Percentiles rank a stretch among this genome's conserved stretches.
Conservation (phyloP, 805 yeast species). For the Clavispora phyllophila region DNA sequence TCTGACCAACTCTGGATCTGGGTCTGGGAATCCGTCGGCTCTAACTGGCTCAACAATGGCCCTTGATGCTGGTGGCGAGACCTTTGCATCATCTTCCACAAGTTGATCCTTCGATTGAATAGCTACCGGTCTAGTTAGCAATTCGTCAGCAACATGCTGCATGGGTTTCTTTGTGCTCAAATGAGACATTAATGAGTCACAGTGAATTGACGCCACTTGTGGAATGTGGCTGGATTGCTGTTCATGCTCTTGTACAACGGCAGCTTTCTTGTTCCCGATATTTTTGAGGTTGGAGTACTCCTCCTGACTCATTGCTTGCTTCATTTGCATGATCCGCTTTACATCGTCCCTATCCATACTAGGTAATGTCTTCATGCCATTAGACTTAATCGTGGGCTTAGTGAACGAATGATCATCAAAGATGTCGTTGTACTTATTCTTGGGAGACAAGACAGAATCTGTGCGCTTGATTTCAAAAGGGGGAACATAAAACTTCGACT, state of each 20-base stretch:
- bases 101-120: slow-evolving; percentile 25
- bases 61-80: neutral
- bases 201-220: slow-evolving; percentile 13
- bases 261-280: slow-evolving; percentile 17
- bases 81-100: slow-evolving; percentile 18
- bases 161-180: slow-evolving; percentile 17
- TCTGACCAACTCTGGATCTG: slow-evolving; percentile 25
- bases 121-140: slow-evolving; percentile 26
- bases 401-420: slow-evolving; percentile 24
- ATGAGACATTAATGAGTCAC: slow-evolving; percentile 11
- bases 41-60: neutral
- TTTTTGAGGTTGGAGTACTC: slow-evolving; percentile 34
- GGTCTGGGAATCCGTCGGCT: slow-evolving; percentile 25
- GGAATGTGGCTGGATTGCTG: slow-evolving; percentile 8
- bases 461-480: slow-evolving; percentile 39
- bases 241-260: slow-evolving; percentile 17
- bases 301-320: slow-evolving; percentile 35
- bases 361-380: slow-evolving; percentile 45
- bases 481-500: slow-evolving; percentile 36
- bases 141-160: slow-evolving; percentile 33
- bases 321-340: slow-evolving; percentile 29
- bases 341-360: slow-evolving; percentile 46
- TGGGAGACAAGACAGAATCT: slow-evolving; percentile 29
- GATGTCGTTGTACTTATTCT: slow-evolving; percentile 35
- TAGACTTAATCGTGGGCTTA: slow-evolving; percentile 36